Evolutionary conservation across 176 grass and related monocot genomes (phyloP), one percentile per base, ranked within the genome.

Genomic region (Secale cereale): DNA sequence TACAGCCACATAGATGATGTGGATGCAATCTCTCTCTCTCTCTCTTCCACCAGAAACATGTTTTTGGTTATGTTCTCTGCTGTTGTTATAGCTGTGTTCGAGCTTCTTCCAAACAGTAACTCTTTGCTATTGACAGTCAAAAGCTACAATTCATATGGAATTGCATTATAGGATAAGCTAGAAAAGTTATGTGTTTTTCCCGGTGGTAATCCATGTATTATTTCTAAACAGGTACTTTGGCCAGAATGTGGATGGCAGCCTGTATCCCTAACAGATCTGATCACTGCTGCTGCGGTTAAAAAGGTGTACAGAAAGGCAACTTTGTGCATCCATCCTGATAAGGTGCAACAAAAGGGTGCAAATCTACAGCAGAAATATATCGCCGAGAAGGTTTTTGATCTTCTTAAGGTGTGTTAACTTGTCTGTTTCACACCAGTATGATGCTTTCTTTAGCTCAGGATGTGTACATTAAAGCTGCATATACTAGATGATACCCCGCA

Each of bases 261-360:
- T 81, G 89, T 95, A 64, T 95, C 93, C 60, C 81, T 95, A 45
- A 95, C 93, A 80, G 93, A 95, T 84, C 70, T 95, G 36, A 92
- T 95, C 45, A 92, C 84, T 78, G 88, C 67, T 80, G 86, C 90
- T 52, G 80, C 88, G 61, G 88, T 95, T 80, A 95, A 95, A 82
- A 95, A 92, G 32, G 78, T 88, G 40, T 92, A 95, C 19, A 89
- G 93, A 67, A 95, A 95, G 70, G 90, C 93, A 78, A 95, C 93
- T 70, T 87, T 95, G 29, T 95, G 93, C 68, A 87, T 95, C 40
- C 90, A 95, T 92, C 90, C 93, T 87, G 93, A 95, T 78, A 95
- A 95, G 76, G 88, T 92, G 74, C 93, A 95, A 60, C 93, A 92
- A 59, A 90, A 91, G 73, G 93, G 93, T 82, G 90, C 93, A 85